Conservation (phyloP, 345 rosid genomes). For the Erysimum cheiranthoides region DNA sequence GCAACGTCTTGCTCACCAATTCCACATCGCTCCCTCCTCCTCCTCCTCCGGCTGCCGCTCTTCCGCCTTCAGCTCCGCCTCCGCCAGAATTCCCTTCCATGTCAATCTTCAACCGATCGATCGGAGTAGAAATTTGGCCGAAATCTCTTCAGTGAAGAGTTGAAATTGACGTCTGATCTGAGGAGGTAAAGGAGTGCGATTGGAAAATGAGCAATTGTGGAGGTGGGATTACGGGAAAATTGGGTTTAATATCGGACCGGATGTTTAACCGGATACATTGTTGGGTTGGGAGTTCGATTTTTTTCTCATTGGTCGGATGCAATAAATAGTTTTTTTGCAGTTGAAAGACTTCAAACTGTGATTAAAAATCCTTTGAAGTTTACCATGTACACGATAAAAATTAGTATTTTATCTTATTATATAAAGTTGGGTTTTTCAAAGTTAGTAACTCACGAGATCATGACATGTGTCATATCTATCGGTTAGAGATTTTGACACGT, state of each 20-base stretch:
- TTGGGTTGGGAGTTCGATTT: not conserved
- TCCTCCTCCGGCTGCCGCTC: slow-evolving; percentile 38
- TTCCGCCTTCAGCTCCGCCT: slow-evolving; percentile 34
- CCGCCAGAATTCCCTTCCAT: slow-evolving; percentile 72
- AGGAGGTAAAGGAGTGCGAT: slow-evolving; percentile 37
- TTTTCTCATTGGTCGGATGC: slow-evolving; percentile 20
- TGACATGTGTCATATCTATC: too few relatives aligned
- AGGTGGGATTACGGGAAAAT: slow-evolving; percentile 8
- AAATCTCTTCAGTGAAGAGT: slow-evolving; percentile 33
- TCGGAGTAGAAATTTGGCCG: slow-evolving; percentile 8
- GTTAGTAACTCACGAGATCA: too few relatives aligned
- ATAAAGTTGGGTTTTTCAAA: too few relatives aligned
- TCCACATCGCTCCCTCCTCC: slow-evolving; percentile 79
- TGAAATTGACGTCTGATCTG: slow-evolving; percentile 48
- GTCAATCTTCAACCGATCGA: slow-evolving; percentile 13
- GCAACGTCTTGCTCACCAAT: slow-evolving; percentile 92
- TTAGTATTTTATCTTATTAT: too few relatives aligned
- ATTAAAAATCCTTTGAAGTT: too few relatives aligned
- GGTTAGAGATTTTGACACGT: too few relatives aligned
- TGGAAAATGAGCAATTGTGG: slow-evolving; percentile 23
- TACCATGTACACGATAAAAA: too few relatives aligned
- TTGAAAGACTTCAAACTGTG: too few relatives aligned
- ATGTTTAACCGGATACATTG: slow-evolving; percentile 13
- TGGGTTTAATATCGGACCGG: slow-evolving; percentile 37
- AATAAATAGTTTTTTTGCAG: not conserved